These are phyloP conservation scores for Abortiporus biennis DNA, from an alignment of 1,284 basidiomycete genomes.

Conservation along the genomic window DNA sequence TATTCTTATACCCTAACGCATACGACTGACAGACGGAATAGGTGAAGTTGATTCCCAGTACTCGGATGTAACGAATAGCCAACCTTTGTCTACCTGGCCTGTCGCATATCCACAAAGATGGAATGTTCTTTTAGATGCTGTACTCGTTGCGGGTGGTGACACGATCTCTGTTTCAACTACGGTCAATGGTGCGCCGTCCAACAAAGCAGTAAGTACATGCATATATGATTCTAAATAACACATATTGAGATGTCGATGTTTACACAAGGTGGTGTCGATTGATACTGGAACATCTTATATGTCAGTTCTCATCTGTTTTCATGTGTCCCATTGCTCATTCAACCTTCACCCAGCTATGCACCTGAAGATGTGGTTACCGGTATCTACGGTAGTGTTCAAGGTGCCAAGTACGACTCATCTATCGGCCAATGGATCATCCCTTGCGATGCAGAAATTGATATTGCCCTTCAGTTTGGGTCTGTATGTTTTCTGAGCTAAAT, in stretches of 20 bases:
- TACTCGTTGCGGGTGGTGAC: slow-evolving; percentile 46
- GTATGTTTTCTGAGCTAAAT: slow-evolving; percentile 17
- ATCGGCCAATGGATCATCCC: slow-evolving; percentile 64
- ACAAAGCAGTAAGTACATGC: slow-evolving; percentile 44
- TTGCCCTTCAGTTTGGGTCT: slow-evolving; percentile 71
- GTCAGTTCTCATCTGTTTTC: slow-evolving; percentile 35
- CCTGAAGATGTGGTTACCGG: slow-evolving; percentile 53
- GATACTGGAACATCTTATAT: slow-evolving; percentile 77
- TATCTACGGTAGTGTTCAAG: slow-evolving; percentile 58
- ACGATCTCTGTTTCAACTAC: slow-evolving; percentile 45
- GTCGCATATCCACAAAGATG: slow-evolving; percentile 54
- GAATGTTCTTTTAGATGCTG: slow-evolving; percentile 67
- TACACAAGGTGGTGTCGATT: slow-evolving; percentile 43
- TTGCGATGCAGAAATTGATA: slow-evolving; percentile 63
- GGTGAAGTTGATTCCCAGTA: slow-evolving; percentile 65
- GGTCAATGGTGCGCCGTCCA: slow-evolving; percentile 51
- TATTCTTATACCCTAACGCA: no score
- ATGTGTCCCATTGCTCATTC: slow-evolving; percentile 1
- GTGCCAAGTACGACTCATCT: slow-evolving; percentile 45
- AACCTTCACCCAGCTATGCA: slow-evolving; percentile 44
- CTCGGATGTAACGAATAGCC: slow-evolving; percentile 43
- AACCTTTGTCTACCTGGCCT: slow-evolving; percentile 67
- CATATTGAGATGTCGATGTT: no score
- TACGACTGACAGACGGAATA: slow-evolving; percentile 15
- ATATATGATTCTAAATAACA: background rate